phyloP scores from a whole-genome alignment of 2,329 filamentous ascomycete genomes.

The Penicillium sp. region DNA sequence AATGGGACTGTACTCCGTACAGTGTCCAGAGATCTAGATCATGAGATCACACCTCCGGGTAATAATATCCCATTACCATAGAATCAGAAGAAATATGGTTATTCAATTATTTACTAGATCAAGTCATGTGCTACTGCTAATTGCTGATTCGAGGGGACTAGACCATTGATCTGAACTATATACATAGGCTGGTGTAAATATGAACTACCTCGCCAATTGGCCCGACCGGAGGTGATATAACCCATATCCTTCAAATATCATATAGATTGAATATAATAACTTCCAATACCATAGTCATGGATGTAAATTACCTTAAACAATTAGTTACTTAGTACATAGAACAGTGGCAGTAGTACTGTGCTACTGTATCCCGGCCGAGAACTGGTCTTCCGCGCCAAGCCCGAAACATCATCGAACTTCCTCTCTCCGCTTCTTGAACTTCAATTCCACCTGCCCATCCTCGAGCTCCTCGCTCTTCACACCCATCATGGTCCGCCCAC shows the following conservation, averaged over 20 bases:
- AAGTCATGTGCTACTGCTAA: not conserved
- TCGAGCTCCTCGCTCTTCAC: conserved; percentile 9
- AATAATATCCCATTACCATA: not conserved
- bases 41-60: not conserved
- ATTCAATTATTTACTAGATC: not conserved
- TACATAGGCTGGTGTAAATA: no score
- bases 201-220: not conserved
- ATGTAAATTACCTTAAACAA: no score
- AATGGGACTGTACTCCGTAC: not conserved
- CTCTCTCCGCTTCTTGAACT: conserved; percentile 13
- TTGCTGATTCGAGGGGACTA: not conserved
- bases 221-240: not conserved
- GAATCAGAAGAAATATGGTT: not conserved
- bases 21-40: not conserved
- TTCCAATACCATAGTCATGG: not conserved
- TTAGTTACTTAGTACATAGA: no score
- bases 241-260: not conserved
- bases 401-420: conserved; percentile 8
- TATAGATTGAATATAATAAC: not conserved
- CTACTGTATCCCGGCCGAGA: not conserved
- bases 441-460: not conserved
- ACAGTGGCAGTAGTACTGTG: no score
- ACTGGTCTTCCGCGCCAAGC: conserved; percentile 19
- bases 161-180: not conserved
- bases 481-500: conserved; percentile 31